Evolutionary conservation across 2,329 filamentous ascomycete species (phyloP).

Genomic region (Podosphaera leucotricha): DNA sequence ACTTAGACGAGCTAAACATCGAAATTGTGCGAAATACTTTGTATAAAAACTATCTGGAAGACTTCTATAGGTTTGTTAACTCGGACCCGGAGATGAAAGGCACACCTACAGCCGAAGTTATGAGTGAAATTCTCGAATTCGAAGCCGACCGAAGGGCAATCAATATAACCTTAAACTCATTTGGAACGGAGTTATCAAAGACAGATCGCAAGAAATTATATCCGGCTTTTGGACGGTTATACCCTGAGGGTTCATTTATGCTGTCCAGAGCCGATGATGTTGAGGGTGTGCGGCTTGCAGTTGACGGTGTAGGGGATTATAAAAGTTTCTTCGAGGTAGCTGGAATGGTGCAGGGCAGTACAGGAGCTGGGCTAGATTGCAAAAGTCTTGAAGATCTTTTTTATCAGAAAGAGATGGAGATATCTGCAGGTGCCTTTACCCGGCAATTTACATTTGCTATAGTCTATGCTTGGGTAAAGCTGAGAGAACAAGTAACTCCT

Average conservation of each 20-base stretch:
- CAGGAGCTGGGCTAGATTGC: slow-evolving; percentile 49
- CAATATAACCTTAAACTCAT: slow-evolving; percentile 98
- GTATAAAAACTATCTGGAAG: slow-evolving; percentile 98
- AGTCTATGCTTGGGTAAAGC: slow-evolving; percentile 93
- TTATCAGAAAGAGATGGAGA: slow-evolving; percentile 98
- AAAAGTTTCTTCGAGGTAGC: slow-evolving; percentile 89
- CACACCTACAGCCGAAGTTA: slow-evolving; percentile 78
- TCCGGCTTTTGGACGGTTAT: slow-evolving; percentile 70
- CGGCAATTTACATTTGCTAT: slow-evolving; percentile 87
- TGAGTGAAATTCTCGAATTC: slow-evolving; percentile 89
- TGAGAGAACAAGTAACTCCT: slow-evolving; percentile 65
- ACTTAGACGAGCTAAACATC: slow-evolving; percentile 95
- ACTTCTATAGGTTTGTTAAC: slow-evolving; percentile 90
- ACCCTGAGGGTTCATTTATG: slow-evolving; percentile 88
- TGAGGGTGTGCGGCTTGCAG: slow-evolving; percentile 77
- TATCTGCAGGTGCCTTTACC: slow-evolving; percentile 86
- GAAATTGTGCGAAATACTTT: slow-evolving; percentile 96
- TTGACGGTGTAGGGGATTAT: slow-evolving; percentile 84
- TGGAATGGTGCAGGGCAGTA: slow-evolving; percentile 50
- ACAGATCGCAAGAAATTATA: slow-evolving; percentile 89
- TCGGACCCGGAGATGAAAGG: slow-evolving; percentile 65
- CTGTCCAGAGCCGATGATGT: slow-evolving; percentile 84
- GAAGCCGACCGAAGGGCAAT: slow-evolving; percentile 92
- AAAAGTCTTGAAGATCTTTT: slow-evolving; percentile 93
- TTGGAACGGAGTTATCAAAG: slow-evolving; percentile 89